Conservation (phyloP, 345 rosid species). For the Crucihimalaya himalaica region DNA sequence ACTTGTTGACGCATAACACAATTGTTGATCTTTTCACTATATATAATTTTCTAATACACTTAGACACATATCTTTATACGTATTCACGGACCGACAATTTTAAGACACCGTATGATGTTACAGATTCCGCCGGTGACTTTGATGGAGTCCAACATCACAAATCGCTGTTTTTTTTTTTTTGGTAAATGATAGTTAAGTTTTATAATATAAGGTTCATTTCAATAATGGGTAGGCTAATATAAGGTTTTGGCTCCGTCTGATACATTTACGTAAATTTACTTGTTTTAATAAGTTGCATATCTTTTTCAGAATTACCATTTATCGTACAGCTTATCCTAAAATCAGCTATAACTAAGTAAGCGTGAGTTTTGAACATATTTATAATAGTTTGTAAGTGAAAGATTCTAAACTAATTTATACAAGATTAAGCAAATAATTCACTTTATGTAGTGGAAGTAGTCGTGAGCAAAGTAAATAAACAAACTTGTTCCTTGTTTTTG, state of each 20-base stretch:
- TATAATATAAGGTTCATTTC: not conserved
- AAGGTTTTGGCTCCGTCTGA: not conserved
- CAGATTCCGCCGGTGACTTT: constrained; percentile 26
- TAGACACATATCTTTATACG: not conserved
- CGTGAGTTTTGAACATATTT: not conserved
- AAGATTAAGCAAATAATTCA: constrained; percentile 2
- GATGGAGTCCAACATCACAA: constrained; percentile 32
- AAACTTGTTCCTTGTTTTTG: not conserved
- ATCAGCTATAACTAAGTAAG: not conserved
- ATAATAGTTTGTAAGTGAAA: not conserved
- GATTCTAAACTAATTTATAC: not conserved
- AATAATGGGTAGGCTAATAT: not conserved
- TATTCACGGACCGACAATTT: constrained; percentile 28
- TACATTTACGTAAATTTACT: not conserved
- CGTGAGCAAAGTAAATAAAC: constrained; percentile 29
- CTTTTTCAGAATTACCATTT: not conserved
- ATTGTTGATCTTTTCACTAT: not conserved
- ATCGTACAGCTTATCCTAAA: not conserved
- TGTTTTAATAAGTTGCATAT: not conserved
- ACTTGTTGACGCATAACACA: constrained; percentile 11
- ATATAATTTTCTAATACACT: not conserved
- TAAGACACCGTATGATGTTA: constrained; percentile 12
- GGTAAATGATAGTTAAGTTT: not conserved
- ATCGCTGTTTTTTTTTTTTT: not conserved
- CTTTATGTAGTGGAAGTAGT: constrained; percentile 21